Base-by-base conservation (phyloP, 208 protist species). In the Trypanosoma rangeli region DNA sequence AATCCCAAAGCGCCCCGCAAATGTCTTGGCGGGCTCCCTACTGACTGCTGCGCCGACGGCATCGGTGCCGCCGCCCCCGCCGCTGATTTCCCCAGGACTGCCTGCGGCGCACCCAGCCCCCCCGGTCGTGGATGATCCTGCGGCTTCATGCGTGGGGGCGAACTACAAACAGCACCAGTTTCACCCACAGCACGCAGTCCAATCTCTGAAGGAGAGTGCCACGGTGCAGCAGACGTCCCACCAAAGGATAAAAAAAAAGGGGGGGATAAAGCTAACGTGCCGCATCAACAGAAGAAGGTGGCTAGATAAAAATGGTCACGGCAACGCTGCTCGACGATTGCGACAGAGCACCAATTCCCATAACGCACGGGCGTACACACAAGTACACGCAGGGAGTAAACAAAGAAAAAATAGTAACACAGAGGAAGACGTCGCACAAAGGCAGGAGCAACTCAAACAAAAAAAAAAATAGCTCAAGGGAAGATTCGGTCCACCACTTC, bases 101-200 rank as follows among this genome's bases (percentile, higher is more conserved):
- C 22, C 4, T 26, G 20, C 15, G n/a, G 16, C 42, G 49, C 20
- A 49, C 29, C 20, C 33, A 50, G 1, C 28, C 5, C 18, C 0
- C 3, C 63, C 39, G 52, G 28, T n/a, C 29, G 31, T 53, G 26
- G 46, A 24, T 68, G 63, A 5, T 70, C 39, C 39, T 55, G 28
- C 29, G 61, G 64, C 53, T 54, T 37, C 66, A 71, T 71, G 53
- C 5, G 29, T 64, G 13, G 7, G 37, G 7, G 39, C 9, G n/a
- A 26, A 53, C 3, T 12, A 53, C 5, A 35, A 29, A 12, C 58
- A 33, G 20, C 46, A 53, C 9, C 50, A 42, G 12, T 46, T 16
- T 37, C 55, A 44, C n/a, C 55, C 33, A 39, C 52, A 44, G 20
- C 28, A 58, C n/a, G 24, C 57, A 18, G 12, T 39, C 58, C 33